Conservation (phyloP, 2,329 filamentous ascomycete genomes). For the Aspergillus ustus region DNA sequence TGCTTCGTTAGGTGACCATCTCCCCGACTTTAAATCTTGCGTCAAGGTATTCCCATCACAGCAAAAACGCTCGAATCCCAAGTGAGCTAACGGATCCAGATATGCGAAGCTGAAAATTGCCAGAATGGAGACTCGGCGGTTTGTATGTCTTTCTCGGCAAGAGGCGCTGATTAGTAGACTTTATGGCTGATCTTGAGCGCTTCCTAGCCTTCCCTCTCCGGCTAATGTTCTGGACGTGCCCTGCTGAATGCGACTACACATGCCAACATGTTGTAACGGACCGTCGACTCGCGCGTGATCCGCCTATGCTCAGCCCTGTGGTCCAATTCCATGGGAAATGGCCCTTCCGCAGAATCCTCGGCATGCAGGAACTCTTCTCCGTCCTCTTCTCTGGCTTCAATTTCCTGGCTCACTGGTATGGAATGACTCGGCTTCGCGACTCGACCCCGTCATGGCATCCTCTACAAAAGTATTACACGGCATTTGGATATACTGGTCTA, state of each 20-base stretch:
- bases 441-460: conserved; percentile 74
- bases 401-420: conserved; percentile 80
- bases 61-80: not conserved
- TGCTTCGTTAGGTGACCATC: conserved; percentile 80
- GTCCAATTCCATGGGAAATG: conserved; percentile 99
- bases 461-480: conserved; percentile 78
- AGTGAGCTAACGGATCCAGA: conserved; percentile 53
- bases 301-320: conserved; percentile 67
- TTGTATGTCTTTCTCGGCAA: conserved; percentile 61
- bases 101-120: conserved; percentile 83
- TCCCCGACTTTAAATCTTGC: conserved; percentile 87
- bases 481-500: conserved; percentile 79
- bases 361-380: conserved; percentile 92
- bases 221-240: conserved; percentile 89
- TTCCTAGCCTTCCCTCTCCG: conserved; percentile 76
- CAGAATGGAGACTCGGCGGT: conserved; percentile 67
- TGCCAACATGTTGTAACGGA: conserved; percentile 93
- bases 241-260: conserved; percentile 94
- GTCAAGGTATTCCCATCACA: conserved; percentile 66
- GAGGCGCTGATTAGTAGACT: conserved; percentile 14
- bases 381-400: conserved; percentile 94
- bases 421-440: conserved; percentile 71
- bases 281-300: conserved; percentile 67
- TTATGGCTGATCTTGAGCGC: conserved; percentile 14
- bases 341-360: conserved; percentile 89